These are phyloP conservation scores for Priceomyces melissophilus DNA, from an alignment of 805 yeast species.

Conservation along the genomic window DNA sequence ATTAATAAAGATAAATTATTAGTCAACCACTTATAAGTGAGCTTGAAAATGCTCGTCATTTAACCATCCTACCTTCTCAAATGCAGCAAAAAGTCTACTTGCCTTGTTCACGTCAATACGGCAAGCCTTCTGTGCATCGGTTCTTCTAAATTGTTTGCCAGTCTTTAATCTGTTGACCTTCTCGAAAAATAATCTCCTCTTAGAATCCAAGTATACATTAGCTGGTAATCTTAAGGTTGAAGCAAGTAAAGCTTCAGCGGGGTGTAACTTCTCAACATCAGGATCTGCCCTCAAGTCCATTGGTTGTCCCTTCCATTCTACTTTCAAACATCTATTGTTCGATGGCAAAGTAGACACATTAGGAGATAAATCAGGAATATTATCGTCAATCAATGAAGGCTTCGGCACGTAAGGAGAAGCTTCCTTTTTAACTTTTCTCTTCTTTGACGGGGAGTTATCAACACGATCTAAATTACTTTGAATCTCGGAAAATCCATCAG, in stretches of 20 bases:
- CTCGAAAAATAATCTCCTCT: slow-evolving; percentile 80
- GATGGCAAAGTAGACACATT: slow-evolving; percentile 61
- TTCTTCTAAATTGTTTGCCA: slow-evolving; percentile 83
- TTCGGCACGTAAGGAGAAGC: slow-evolving; percentile 40
- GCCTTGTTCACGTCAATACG: slow-evolving; percentile 97
- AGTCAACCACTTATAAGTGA: slow-evolving; percentile 8
- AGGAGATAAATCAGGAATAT: slow-evolving; percentile 83
- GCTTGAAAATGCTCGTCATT: slow-evolving; percentile 65
- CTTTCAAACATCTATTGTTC: slow-evolving; percentile 68
- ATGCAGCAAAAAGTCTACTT: slow-evolving; percentile 83
- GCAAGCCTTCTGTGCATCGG: slow-evolving; percentile 98
- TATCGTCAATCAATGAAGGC: slow-evolving; percentile 60
- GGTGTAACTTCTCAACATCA: slow-evolving; percentile 68
- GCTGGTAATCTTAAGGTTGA: slow-evolving; percentile 87
- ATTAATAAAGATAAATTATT: background rate
- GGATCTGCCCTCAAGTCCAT: slow-evolving; percentile 87
- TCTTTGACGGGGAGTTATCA: slow-evolving; percentile 28
- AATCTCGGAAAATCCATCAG: slow-evolving; percentile 9
- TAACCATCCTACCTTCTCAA: slow-evolving; percentile 89
- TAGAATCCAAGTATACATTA: slow-evolving; percentile 66
- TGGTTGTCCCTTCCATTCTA: slow-evolving; percentile 98
- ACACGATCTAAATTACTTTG: slow-evolving; percentile 3
- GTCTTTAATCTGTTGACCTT: slow-evolving; percentile 72
- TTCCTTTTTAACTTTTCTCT: slow-evolving; percentile 37
- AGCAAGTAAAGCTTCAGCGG: slow-evolving; percentile 85